Percentiles rank a stretch among this genome's conserved stretches.
phyloP scores from a whole-genome alignment of 2,329 filamentous ascomycete species.

The Aspergillus uvarum region DNA sequence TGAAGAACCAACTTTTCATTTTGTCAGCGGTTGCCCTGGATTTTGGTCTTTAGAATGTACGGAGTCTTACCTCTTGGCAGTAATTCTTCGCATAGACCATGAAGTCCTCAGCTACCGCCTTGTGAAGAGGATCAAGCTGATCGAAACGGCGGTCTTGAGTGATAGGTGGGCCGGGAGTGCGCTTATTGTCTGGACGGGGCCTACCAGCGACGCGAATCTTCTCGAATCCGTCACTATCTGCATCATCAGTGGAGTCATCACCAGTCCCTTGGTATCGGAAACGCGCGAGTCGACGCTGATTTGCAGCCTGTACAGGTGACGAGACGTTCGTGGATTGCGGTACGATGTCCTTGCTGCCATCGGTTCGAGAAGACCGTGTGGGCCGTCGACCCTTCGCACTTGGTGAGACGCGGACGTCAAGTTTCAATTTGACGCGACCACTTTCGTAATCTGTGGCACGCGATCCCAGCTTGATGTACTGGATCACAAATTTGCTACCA shows the following conservation, averaged over 20 bases:
- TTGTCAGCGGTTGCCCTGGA: conserved; percentile 10
- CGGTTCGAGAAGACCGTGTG: conserved; percentile 31
- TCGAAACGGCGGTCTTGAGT: conserved; percentile 44
- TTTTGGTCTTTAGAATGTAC: not conserved
- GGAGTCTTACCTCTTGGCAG: conserved; percentile 40
- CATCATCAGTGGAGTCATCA: conserved; percentile 31
- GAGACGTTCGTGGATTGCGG: conserved; percentile 67
- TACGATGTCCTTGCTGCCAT: conserved; percentile 44
- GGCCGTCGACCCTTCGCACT: conserved; percentile 34
- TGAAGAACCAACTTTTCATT: conserved; percentile 42
- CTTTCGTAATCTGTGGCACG: conserved; percentile 49
- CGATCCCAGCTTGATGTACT: conserved; percentile 58
- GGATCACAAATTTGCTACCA: conserved; percentile 65
- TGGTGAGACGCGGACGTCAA: conserved; percentile 56
- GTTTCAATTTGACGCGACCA: conserved; percentile 47
- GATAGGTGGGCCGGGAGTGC: conserved; percentile 47
- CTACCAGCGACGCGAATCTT: conserved; percentile 39
- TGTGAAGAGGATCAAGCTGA: conserved; percentile 44
- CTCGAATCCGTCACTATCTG: conserved; percentile 47
- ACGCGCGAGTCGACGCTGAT: conserved; percentile 36
- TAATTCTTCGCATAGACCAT: conserved; percentile 45
- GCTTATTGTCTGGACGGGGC: conserved; percentile 24
- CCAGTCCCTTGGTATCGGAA: conserved; percentile 24
- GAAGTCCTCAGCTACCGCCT: conserved; percentile 50
- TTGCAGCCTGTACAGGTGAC: conserved; percentile 57